Conservation (phyloP, 169 alveolate species). For the Plasmodium fragile region DNA sequence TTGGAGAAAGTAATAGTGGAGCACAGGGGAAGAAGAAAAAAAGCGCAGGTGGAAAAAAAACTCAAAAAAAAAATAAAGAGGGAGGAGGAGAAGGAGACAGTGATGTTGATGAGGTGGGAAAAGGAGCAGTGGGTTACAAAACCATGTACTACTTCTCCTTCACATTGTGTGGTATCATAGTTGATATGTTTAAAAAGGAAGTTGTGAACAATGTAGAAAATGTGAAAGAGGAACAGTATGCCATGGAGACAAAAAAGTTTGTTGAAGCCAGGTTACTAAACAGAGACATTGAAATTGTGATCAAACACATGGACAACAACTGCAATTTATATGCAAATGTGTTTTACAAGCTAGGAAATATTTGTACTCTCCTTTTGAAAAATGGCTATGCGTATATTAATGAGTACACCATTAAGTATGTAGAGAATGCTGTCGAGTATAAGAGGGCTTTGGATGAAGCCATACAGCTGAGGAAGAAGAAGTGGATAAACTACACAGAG, state of each 20-base stretch:
- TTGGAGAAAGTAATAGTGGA: neutral
- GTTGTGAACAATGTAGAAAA: conserved; percentile 60
- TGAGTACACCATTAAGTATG: conserved; percentile 71
- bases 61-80: neutral
- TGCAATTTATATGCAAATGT: conserved; percentile 61
- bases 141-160: conserved; percentile 74
- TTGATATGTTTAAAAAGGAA: conserved; percentile 75
- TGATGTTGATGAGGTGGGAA: neutral
- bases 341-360: conserved; percentile 64
- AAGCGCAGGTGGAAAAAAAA: neutral
- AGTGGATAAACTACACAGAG: conserved; percentile 67
- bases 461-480: conserved; percentile 47
- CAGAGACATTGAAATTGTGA: conserved; percentile 66
- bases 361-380: conserved; percentile 47
- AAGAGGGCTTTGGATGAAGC: conserved; percentile 71
- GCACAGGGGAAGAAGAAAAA: neutral
- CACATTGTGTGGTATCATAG: conserved; percentile 57
- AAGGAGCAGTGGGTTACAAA: conserved; percentile 11
- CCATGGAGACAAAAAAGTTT: conserved; percentile 68
- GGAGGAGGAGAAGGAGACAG: neutral
- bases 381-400: conserved; percentile 75
- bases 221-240: conserved; percentile 58
- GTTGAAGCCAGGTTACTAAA: conserved; percentile 61
- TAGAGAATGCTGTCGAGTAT: conserved; percentile 59
- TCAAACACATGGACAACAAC: conserved; percentile 60